Percentiles rank a stretch among this genome's conserved stretches.
Evolutionary conservation across 2,329 filamentous ascomycete species (phyloP).

Genomic region (Alternaria arbusti): DNA sequence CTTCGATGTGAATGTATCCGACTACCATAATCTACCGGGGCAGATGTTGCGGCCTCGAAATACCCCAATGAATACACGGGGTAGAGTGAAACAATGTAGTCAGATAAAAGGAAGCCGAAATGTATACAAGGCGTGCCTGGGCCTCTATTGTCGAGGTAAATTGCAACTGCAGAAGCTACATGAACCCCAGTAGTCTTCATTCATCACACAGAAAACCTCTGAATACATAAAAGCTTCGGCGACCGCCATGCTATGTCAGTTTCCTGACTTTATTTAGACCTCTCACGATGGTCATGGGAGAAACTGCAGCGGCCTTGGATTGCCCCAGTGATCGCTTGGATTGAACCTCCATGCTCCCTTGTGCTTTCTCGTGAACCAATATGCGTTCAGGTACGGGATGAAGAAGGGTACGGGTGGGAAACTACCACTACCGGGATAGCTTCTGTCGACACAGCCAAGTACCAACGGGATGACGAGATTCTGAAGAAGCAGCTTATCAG

Average conservation of each 20-base stretch:
- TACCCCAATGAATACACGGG: conserved; percentile 29
- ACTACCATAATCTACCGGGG: not conserved
- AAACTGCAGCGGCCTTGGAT: conserved; percentile 28
- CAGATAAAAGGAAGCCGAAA: not conserved
- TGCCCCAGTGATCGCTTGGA: conserved; percentile 43
- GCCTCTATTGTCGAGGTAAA: not conserved
- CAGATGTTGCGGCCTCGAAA: conserved; percentile 26
- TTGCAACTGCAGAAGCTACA: not conserved
- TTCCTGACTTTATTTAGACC: not conserved
- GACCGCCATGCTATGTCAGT: not conserved
- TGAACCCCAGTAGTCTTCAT: not conserved
- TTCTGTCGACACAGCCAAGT: conserved; percentile 43
- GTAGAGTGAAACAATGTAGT: not conserved
- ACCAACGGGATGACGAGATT: conserved; percentile 38
- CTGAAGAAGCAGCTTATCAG: not conserved
- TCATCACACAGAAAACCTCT: not conserved
- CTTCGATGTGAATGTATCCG: not conserved
- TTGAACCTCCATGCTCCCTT: conserved; percentile 44
- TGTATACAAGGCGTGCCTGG: not conserved
- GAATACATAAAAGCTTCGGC: not conserved
- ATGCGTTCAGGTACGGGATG: conserved; percentile 44
- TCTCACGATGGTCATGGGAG: not conserved
- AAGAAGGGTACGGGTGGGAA: conserved; percentile 46
- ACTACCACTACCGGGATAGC: conserved; percentile 38
- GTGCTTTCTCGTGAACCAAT: conserved; percentile 39